Evolutionary conservation across 805 yeast species (phyloP).

Genomic region (Yamadazyma tumulicola): DNA sequence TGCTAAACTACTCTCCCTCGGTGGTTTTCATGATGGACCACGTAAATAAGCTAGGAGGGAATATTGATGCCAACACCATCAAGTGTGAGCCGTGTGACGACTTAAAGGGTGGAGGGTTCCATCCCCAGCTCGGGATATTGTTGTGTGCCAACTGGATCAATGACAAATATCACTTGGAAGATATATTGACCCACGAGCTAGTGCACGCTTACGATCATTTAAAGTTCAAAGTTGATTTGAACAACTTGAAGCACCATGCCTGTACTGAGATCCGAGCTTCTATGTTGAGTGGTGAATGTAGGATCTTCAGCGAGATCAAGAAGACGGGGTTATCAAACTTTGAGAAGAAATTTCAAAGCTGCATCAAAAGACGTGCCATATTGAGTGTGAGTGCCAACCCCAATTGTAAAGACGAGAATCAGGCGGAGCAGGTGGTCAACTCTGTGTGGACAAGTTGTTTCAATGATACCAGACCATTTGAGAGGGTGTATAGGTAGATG

Average conservation of each 20-base stretch:
- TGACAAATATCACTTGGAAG: slow-evolving; percentile 80
- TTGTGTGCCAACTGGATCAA: slow-evolving; percentile 79
- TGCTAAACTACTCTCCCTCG: slow-evolving; percentile 74
- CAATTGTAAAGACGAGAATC: slow-evolving; percentile 62
- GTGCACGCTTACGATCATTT: slow-evolving; percentile 91
- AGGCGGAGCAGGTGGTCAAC: slow-evolving; percentile 76
- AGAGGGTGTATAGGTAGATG: slow-evolving; percentile 70
- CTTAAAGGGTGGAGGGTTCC: slow-evolving; percentile 83
- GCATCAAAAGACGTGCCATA: slow-evolving; percentile 85
- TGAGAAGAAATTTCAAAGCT: slow-evolving; percentile 82
- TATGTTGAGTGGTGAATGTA: slow-evolving; percentile 90
- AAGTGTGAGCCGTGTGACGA: slow-evolving; percentile 84
- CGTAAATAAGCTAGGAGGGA: slow-evolving; percentile 58
- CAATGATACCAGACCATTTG: slow-evolving; percentile 94
- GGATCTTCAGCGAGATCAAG: slow-evolving; percentile 79
- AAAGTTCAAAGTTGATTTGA: slow-evolving; percentile 84
- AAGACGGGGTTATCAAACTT: slow-evolving; percentile 51
- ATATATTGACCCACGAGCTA: slow-evolving; percentile 87
- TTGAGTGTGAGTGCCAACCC: slow-evolving; percentile 87
- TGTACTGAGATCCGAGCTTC: slow-evolving; percentile 96
- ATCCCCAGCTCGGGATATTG: slow-evolving; percentile 83
- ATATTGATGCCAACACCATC: slow-evolving; percentile 50
- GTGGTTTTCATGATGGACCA: slow-evolving; percentile 86
- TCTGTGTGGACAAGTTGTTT: slow-evolving; percentile 93
- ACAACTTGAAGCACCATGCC: slow-evolving; percentile 86